Conservation (phyloP, 805 yeast genomes). For the Candida hispaniensis region DNA sequence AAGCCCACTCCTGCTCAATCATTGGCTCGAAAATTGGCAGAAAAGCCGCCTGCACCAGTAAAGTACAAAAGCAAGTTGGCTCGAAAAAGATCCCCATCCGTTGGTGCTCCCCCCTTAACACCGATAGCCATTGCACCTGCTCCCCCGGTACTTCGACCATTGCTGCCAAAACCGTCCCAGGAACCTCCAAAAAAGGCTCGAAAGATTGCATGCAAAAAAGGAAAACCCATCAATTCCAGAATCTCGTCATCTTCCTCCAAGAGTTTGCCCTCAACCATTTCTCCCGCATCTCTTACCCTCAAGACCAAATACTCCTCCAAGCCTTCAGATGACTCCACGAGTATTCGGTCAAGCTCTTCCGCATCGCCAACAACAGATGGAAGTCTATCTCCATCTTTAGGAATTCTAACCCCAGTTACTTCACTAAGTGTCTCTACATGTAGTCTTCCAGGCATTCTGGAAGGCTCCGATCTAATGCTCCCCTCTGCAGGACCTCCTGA, state of each 20-base stretch:
- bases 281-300: slow-evolving; percentile 9
- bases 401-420: too few relatives aligned
- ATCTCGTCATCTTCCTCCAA: not conserved
- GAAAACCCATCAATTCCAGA: not conserved
- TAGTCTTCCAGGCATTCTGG: too few relatives aligned
- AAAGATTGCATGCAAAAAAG: not conserved
- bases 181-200: not conserved
- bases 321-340: slow-evolving; percentile 13
- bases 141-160: slow-evolving; percentile 8
- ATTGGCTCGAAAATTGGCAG: slow-evolving; percentile 12
- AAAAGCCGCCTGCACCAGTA: slow-evolving; percentile 12
- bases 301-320: slow-evolving; percentile 4
- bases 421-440: too few relatives aligned
- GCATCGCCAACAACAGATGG: slow-evolving; percentile 1
- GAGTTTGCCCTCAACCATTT: slow-evolving; percentile 1
- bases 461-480: too few relatives aligned
- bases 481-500: too few relatives aligned
- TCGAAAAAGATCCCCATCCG: slow-evolving; percentile 13
- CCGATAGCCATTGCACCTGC: slow-evolving; percentile 16
- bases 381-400: too few relatives aligned
- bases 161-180: slow-evolving; percentile 9
- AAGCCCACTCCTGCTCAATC: slow-evolving; percentile 10
- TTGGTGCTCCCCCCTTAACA: slow-evolving; percentile 3
- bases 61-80: slow-evolving; percentile 8
- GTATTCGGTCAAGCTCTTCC: slow-evolving; percentile 11